A percentile compares a stretch with the other conserved stretches of the same genome.
These are phyloP conservation scores for Neostapfia colusana DNA, from an alignment of 176 grass and related monocot species.

Conservation along the genomic window DNA sequence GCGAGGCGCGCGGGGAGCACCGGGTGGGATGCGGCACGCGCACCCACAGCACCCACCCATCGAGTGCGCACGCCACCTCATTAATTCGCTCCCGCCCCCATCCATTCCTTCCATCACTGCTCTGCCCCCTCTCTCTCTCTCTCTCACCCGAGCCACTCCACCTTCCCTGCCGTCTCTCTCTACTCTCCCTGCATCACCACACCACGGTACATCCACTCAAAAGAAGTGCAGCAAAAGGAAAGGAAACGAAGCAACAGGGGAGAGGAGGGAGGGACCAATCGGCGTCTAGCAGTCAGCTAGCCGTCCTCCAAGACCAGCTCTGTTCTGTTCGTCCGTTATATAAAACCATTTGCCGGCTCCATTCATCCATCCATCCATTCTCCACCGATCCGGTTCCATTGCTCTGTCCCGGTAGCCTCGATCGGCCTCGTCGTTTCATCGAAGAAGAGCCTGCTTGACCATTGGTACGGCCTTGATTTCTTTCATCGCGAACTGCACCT, in stretches of 20 bases:
- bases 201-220: slow-evolving; percentile 32
- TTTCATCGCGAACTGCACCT: too few species aligned
- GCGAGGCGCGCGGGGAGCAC: not conserved
- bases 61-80: slow-evolving; percentile 55
- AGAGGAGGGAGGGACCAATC: slow-evolving; percentile 24
- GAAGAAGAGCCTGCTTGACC: not conserved
- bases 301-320: too few species aligned
- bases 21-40: slow-evolving; percentile 46
- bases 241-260: slow-evolving; percentile 10
- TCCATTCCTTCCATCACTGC: slow-evolving; percentile 26
- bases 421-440: not conserved
- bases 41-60: slow-evolving; percentile 42
- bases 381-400: not conserved
- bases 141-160: not conserved
- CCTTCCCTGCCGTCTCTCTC: not conserved
- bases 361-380: slow-evolving; percentile 6
- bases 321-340: slow-evolving; percentile 22
- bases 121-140: not conserved
- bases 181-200: not conserved
- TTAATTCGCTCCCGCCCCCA: slow-evolving; percentile 26
- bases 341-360: slow-evolving; percentile 37
- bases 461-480: too few species aligned
- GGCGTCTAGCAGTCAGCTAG: not conserved
- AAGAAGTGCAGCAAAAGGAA: slow-evolving; percentile 40
- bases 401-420: not conserved